A percentile compares a stretch with the other conserved stretches of the same genome.
Evolutionary conservation across 768 basidiomycete species (phyloP).

Genomic region (Lyophyllum shimeji): DNA sequence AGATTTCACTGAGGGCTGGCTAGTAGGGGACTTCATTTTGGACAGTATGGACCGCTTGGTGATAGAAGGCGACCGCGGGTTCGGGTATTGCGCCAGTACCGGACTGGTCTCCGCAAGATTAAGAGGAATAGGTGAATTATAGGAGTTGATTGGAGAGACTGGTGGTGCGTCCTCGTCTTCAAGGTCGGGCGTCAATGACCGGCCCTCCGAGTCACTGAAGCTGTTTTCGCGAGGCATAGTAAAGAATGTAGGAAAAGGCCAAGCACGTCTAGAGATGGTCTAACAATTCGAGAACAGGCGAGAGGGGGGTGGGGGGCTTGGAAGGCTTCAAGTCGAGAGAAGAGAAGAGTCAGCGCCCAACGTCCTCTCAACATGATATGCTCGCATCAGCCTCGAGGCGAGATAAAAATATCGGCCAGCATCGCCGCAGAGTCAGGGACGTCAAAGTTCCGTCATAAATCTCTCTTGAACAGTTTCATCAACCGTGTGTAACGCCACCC

Average conservation of each 20-base stretch:
- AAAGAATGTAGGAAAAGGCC: constrained; percentile 10
- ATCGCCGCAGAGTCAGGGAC: not conserved
- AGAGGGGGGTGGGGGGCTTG: not conserved
- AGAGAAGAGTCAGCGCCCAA: constrained; percentile 5
- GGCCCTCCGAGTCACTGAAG: constrained; percentile 63
- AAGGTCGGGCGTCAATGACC: constrained; percentile 65
- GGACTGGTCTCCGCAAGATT: constrained; percentile 1
- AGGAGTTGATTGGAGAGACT: constrained; percentile 18
- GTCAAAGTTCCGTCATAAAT: not conserved
- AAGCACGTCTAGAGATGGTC: not conserved
- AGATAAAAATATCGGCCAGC: not conserved
- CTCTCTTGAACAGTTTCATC: too few species aligned
- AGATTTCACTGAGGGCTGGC: not conserved
- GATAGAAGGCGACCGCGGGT: constrained; percentile 7
- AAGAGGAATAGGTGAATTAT: constrained; percentile 1
- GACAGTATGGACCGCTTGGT: constrained; percentile 11
- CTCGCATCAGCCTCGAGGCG: constrained; percentile 3
- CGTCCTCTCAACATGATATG: not conserved
- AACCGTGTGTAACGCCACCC: too few species aligned
- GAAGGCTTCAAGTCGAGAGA: not conserved
- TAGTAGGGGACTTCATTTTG: constrained; percentile 2
- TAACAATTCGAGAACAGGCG: not conserved
- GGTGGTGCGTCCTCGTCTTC: constrained; percentile 14
- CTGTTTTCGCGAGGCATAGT: constrained; percentile 65
- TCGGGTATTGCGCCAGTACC: not conserved